Percentiles rank a stretch among this genome's conserved stretches.
These are phyloP conservation scores for Hibiscus tridactylites DNA, from an alignment of 345 rosid genomes.

Conservation along the genomic window DNA sequence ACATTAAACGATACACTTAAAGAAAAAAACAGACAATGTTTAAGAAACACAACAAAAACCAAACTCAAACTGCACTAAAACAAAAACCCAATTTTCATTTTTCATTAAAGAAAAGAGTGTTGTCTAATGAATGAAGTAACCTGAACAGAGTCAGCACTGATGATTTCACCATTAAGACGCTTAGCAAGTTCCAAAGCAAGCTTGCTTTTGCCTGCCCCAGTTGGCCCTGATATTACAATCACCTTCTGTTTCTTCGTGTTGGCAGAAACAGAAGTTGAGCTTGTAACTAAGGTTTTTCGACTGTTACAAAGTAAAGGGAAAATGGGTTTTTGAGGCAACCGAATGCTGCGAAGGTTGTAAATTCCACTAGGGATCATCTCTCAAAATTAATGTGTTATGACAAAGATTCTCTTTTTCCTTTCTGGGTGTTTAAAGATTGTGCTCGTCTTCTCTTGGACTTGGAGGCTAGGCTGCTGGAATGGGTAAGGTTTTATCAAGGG, in stretches of 20 bases:
- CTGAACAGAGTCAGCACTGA: constrained; percentile 98
- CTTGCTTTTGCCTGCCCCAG: constrained; percentile 80
- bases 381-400: neutral
- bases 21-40: neutral
- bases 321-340: constrained; percentile 24
- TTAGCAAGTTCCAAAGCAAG: constrained; percentile 87
- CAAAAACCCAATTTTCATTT: neutral
- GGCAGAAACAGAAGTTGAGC: constrained; percentile 27
- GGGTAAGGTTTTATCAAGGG: constrained; percentile 6
- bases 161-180: constrained; percentile 86
- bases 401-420: neutral
- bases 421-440: neutral
- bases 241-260: constrained; percentile 43
- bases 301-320: constrained; percentile 20
- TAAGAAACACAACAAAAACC: neutral
- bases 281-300: constrained; percentile 21
- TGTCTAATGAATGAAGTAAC: constrained; percentile 20
- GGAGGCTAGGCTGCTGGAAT: neutral
- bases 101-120: neutral
- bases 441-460: neutral
- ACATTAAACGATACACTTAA: neutral
- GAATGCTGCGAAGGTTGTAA: constrained; percentile 39
- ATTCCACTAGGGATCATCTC: constrained; percentile 40
- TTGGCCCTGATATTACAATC: constrained; percentile 85
- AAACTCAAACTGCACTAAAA: neutral